Evolutionary conservation across 2,329 filamentous ascomycete genomes (phyloP).

Genomic region (Cadophora sp.): DNA sequence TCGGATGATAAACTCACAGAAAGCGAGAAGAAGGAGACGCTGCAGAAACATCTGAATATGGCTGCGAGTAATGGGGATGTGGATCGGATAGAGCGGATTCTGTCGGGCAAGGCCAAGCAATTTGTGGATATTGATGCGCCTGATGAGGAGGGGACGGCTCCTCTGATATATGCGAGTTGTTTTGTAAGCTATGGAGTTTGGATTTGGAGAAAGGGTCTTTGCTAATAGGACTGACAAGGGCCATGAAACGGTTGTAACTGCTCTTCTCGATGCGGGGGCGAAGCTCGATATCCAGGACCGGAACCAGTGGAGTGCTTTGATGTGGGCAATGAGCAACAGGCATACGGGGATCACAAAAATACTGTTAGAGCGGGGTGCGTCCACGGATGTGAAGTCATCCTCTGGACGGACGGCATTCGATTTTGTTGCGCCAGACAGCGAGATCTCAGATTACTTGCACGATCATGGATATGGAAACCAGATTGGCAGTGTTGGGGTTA

Average conservation of each 20-base stretch:
- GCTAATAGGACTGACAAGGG: conserved; percentile 62
- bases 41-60: conserved; percentile 92
- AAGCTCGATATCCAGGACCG: conserved; percentile 93
- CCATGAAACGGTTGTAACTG: conserved; percentile 86
- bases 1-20: conserved; percentile 75
- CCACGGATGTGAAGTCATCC: conserved; percentile 94
- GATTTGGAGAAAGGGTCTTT: neutral
- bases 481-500: conserved; percentile 79
- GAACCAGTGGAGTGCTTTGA: conserved; percentile 96
- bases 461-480: conserved; percentile 81
- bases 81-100: conserved; percentile 76
- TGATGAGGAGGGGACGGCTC: conserved; percentile 95
- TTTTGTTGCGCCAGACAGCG: conserved; percentile 93
- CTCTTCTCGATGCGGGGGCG: conserved; percentile 83
- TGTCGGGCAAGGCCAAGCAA: conserved; percentile 74
- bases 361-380: conserved; percentile 89
- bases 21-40: conserved; percentile 77
- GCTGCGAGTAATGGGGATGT: conserved; percentile 96
- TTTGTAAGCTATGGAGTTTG: conserved; percentile 67
- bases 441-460: conserved; percentile 94
- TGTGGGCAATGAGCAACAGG: conserved; percentile 99
- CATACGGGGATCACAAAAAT: conserved; percentile 96
- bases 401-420: conserved; percentile 94
- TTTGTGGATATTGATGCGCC: conserved; percentile 86
- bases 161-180: conserved; percentile 96